Evolutionary conservation across 805 yeast species (phyloP).

Genomic region (Teunomyces gatunensis): DNA sequence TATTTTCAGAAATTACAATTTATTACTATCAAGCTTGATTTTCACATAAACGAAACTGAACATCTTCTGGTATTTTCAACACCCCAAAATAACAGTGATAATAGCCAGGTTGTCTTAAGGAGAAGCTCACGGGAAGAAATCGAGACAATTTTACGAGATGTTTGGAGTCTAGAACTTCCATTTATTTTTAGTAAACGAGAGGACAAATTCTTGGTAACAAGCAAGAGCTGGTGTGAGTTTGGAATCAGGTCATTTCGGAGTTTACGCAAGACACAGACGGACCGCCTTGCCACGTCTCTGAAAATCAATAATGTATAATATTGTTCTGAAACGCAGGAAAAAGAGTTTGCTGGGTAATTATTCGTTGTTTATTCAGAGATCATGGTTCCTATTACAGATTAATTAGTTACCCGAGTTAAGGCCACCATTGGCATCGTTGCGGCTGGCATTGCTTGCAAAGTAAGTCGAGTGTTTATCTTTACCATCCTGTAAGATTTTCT

Average conservation of each 20-base stretch:
- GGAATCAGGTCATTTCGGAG: slow-evolving; percentile 3
- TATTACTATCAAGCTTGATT: slow-evolving; percentile 2
- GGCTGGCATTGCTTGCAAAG: slow-evolving; percentile 19
- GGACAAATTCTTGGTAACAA: slow-evolving; percentile 8
- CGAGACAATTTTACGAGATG: slow-evolving; percentile 24
- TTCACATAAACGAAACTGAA: background rate
- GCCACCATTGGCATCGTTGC: slow-evolving; percentile 47
- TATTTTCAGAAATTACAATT: slow-evolving; percentile 5
- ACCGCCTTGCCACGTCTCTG: background rate
- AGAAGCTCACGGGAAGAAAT: slow-evolving; percentile 14
- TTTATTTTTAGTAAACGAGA: slow-evolving; percentile 6
- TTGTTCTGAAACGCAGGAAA: too few relatives aligned
- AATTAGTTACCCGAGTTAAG: slow-evolving; percentile 20
- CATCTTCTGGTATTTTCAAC: background rate
- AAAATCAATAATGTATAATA: too few relatives aligned
- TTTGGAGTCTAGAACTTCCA: slow-evolving; percentile 32
- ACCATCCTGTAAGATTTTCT: slow-evolving; percentile 60
- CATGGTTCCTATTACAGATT: too few relatives aligned
- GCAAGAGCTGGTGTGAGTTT: slow-evolving; percentile 5
- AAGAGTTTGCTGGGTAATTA: too few relatives aligned
- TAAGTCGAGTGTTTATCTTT: slow-evolving; percentile 38
- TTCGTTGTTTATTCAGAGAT: too few relatives aligned
- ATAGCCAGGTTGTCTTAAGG: slow-evolving; percentile 3
- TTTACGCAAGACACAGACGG: slow-evolving; percentile 2
- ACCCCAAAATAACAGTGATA: background rate